Conservation (phyloP, 176 grass and related monocot genomes). For the Olyra latifolia region DNA sequence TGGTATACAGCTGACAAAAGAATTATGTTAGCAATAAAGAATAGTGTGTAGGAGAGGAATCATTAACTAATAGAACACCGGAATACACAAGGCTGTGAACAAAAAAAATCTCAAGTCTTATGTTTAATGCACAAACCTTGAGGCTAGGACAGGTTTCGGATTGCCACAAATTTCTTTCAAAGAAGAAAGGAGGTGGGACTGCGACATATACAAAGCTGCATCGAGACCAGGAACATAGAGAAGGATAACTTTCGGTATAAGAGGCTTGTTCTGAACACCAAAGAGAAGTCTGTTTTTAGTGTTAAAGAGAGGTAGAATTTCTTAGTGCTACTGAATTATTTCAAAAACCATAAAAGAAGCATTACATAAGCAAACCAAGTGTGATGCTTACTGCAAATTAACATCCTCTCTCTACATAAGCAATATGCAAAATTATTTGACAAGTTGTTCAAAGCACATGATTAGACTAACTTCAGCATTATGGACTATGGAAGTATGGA, state of each 20-base stretch:
- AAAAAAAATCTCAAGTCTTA: neutral
- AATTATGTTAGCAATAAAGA: constrained; percentile 9
- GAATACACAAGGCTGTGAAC: neutral
- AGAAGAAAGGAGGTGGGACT: constrained; percentile 58
- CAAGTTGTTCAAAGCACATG: neutral
- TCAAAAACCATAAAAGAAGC: neutral
- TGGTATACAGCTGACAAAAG: constrained; percentile 66
- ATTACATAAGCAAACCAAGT: neutral
- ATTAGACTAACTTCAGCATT: neutral
- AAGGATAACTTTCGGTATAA: constrained; percentile 83
- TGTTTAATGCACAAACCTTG: constrained; percentile 64
- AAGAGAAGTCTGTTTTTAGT: constrained; percentile 12
- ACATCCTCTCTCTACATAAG: neutral
- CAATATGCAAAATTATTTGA: neutral
- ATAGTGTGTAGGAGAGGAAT: neutral
- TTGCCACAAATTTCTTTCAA: constrained; percentile 78
- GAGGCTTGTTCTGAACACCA: constrained; percentile 84
- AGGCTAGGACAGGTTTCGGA: constrained; percentile 88
- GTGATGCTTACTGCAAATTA: neutral
- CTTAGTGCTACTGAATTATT: neutral
- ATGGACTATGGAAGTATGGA: neutral
- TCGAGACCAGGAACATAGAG: constrained; percentile 92
- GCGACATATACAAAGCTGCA: constrained; percentile 86
- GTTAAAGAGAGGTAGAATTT: constrained; percentile 12
- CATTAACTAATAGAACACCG: neutral